These are phyloP conservation scores for Aspergillus fumigatiaffinis DNA, from an alignment of 2,329 filamentous ascomycete species.

Conservation along the genomic window DNA sequence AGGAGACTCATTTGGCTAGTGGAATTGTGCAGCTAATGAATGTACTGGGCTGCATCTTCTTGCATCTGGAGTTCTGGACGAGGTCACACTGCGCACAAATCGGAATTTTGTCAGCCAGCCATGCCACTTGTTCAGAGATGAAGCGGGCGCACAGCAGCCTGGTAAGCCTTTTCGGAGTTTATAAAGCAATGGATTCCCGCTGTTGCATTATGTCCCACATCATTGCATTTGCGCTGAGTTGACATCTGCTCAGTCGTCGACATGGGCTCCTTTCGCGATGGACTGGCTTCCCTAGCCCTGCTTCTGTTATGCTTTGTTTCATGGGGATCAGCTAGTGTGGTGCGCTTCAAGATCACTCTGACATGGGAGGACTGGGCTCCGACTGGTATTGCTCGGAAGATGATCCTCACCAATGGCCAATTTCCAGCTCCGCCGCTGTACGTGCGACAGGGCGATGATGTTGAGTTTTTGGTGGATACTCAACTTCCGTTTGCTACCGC, in stretches of 20 bases:
- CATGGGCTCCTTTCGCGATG: slow-evolving; percentile 5
- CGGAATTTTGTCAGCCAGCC: too few species aligned
- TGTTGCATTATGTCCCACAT: too few species aligned
- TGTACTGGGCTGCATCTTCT: too few species aligned
- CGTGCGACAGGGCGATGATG: slow-evolving; percentile 24
- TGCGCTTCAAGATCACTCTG: slow-evolving; percentile 28
- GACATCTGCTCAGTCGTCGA: not conserved
- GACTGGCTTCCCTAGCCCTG: slow-evolving; percentile 6
- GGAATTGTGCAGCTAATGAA: too few species aligned
- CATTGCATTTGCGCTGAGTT: too few species aligned
- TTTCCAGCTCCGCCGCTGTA: slow-evolving; percentile 26
- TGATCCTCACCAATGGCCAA: slow-evolving; percentile 25
- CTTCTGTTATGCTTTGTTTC: slow-evolving; percentile 8
- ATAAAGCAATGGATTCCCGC: too few species aligned
- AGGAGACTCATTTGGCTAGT: too few species aligned
- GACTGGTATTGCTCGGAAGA: slow-evolving; percentile 25
- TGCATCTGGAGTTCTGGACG: too few species aligned
- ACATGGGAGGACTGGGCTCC: slow-evolving; percentile 28
- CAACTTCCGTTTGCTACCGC: slow-evolving; percentile 20
- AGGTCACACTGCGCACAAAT: too few species aligned
- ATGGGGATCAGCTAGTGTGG: slow-evolving; percentile 5
- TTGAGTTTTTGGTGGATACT: slow-evolving; percentile 27
- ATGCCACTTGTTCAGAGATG: too few species aligned
- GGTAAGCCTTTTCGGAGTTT: too few species aligned
- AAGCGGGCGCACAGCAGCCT: too few species aligned